Evolutionary conservation across 345 rosid genomes (phyloP), one percentile per base, ranked within the genome.

Genomic region (Citrus reticulata): DNA sequence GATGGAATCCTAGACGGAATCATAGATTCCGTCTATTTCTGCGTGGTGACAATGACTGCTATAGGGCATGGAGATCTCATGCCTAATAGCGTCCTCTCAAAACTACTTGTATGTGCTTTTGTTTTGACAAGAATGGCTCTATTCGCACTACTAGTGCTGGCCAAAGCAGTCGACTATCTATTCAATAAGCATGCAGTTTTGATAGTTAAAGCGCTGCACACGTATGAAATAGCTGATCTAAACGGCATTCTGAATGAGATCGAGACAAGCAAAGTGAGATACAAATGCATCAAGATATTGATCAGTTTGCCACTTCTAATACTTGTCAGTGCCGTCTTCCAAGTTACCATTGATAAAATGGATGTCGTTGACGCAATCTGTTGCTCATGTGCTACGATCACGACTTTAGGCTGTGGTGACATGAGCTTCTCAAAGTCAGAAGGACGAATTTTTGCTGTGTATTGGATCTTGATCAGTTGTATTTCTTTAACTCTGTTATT

Each of bases 1-100:
- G 40, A 37, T 37, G 40, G 9, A 37, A 37, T 37, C 40, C 40
- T 7, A 6, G 40, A 7, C 40, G 40, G 40, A 37, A 37, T 37
- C 40, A 6, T 0, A 7, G 40, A 37, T 37, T 37, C 40, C 9
- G 1, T 37, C 40, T 37, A 37, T 68, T 93, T 93, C 82, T 88
- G 92, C 70, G 73, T 92, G 0, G 97, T 92, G 24, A 95, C 97
- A 4, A 93, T 95, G 99, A 93, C 99, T 39, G 89, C 95, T 1
- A 95, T 95, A 39, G 97, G 99, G 71, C 93, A 95, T 66, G 98
- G 97, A 40, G 99, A 95, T 88, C 95, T 95, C 7, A 90, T 92
- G 46, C 99, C 98, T 7, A 64, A 72, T 59, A 91, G 87, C 60
- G 75, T 74, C 61, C 61, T 75, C 25, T 75, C 88, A 0, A 92